Evolutionary conservation across 2,329 filamentous ascomycete species (phyloP), one percentile per base, ranked within the genome.

Genomic region (Beauveria bassiana): DNA sequence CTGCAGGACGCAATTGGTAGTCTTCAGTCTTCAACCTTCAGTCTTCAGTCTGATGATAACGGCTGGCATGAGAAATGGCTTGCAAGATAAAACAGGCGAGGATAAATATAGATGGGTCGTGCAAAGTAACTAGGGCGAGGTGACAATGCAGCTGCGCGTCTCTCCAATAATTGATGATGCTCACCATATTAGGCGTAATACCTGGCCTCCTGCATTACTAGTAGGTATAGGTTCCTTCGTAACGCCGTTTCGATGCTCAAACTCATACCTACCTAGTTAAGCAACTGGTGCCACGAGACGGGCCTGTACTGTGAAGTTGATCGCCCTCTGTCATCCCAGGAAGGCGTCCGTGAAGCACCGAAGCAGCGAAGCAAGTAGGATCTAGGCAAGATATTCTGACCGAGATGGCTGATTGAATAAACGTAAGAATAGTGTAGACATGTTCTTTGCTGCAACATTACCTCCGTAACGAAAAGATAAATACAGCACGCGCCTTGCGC

Each of bases 81-180:
- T 38, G 54, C 28, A 20, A 43, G 54, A 46, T 57, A 57, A 57
- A 47, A 57, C 54, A 47, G 54, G 54, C 6, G 43, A 57, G 42
- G 54, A 57, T 57, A 57, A 57, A 38, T 57, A 57, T 57, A 57
- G 54, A 47, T 42, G 53, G 45, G 43, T 57, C 43, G 28, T 47
- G 43, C 28, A 57, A 54, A 43, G 18, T 9, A 43, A 49, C 14
- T 28, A 54, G 52, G 52, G 52, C 51, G 24, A 54, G 22, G 38
- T 43, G 20, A 54, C 22, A 43, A 54, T 43, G 52, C 52, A 54
- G 38, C 52, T 18, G 52, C 38, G 16, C 14, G 22, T 28, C 7
- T 20, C 34, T 20, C 52, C 38, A 51, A 51, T 28, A 43, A n/a
- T 54, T 42, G 22, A 22, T 18, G 16, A n/a, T 54, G 52, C 52